Conservation (phyloP, 1,284 basidiomycete genomes). For the Cryptococcus jaspeensis region DNA sequence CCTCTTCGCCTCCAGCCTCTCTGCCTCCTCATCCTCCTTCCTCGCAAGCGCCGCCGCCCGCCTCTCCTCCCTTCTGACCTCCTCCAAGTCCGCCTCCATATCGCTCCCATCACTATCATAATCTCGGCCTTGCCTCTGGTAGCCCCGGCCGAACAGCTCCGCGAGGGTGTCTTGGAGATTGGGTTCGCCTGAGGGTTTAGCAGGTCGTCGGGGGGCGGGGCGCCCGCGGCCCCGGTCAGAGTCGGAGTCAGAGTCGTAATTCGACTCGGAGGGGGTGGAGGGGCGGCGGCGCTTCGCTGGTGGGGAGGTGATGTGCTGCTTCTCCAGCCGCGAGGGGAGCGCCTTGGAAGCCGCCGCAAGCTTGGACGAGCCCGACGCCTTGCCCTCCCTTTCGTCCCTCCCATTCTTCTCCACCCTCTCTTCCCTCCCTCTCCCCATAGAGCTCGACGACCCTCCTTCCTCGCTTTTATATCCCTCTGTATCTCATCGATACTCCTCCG, state of each 20-base stretch:
- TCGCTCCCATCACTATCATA: conserved; percentile 30
- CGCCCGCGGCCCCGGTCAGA: neutral
- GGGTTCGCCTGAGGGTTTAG: too few relatives aligned
- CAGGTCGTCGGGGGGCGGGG: too few relatives aligned
- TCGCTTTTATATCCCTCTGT: conserved; percentile 35
- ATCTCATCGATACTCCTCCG: conserved; percentile 43
- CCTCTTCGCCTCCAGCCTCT: conserved; percentile 38
- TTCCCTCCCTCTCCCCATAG: too few relatives aligned
- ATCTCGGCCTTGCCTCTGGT: conserved; percentile 18
- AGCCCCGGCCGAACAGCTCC: conserved; percentile 20
- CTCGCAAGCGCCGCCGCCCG: conserved; percentile 38
- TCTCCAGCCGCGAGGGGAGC: neutral
- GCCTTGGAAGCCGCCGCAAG: neutral
- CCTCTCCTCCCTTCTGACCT: conserved; percentile 43
- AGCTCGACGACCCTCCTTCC: too few relatives aligned
- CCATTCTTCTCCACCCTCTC: too few relatives aligned
- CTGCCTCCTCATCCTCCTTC: conserved; percentile 41
- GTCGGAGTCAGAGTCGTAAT: conserved; percentile 3
- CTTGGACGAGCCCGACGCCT: too few relatives aligned
- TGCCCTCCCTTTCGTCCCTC: too few relatives aligned
- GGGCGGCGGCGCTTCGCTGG: conserved; percentile 11
- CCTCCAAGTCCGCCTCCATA: conserved; percentile 47
- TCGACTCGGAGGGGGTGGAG: conserved; percentile 11
- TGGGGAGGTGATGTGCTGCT: neutral
- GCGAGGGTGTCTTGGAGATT: neutral